Percentiles rank a stretch among this genome's conserved stretches.
phyloP scores from a whole-genome alignment of 352 stramenopile genomes.

The Globisporangium acanthophoron region DNA sequence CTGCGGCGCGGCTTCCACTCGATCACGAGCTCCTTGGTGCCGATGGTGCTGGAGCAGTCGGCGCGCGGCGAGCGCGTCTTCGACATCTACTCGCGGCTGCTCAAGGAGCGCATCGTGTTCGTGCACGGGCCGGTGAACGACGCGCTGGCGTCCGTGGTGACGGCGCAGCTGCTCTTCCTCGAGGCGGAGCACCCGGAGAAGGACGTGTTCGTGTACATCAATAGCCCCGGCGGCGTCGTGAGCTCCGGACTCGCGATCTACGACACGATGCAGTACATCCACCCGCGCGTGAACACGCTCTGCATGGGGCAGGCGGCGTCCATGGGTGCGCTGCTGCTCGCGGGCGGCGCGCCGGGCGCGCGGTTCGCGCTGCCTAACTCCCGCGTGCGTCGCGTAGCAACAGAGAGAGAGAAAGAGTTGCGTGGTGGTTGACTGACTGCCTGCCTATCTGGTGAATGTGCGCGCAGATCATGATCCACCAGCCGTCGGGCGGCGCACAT shows the following conservation, averaged over 20 bases:
- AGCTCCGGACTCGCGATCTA: slow-evolving; percentile 97
- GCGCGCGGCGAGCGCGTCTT: slow-evolving; percentile 92
- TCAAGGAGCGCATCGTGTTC: slow-evolving; percentile 98
- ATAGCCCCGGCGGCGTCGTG: slow-evolving; percentile 96
- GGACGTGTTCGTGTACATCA: slow-evolving; percentile 99
- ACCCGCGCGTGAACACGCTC: slow-evolving; percentile 96
- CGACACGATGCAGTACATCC: slow-evolving; percentile 98
- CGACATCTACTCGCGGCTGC: slow-evolving; percentile 97
- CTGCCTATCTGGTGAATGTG: background rate
- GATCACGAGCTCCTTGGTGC: slow-evolving; percentile 74
- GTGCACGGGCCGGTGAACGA: slow-evolving; percentile 93
- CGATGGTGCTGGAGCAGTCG: slow-evolving; percentile 93
- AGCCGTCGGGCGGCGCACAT: slow-evolving; percentile 94
- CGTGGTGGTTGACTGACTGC: background rate
- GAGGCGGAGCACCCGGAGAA: slow-evolving; percentile 95
- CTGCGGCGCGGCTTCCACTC: slow-evolving; percentile 43
- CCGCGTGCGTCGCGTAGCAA: slow-evolving; percentile 49
- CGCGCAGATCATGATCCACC: slow-evolving; percentile 95
- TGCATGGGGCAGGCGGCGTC: slow-evolving; percentile 96
- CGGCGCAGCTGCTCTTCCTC: slow-evolving; percentile 92
- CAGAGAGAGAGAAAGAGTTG: no score
- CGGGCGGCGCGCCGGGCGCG: slow-evolving; percentile 85
- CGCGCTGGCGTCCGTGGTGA: slow-evolving; percentile 79
- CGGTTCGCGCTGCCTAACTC: slow-evolving; percentile 92
- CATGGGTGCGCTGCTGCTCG: slow-evolving; percentile 95